phyloP scores from a whole-genome alignment of 495 filamentous ascomycete species.

The Xylaria sp. region DNA sequence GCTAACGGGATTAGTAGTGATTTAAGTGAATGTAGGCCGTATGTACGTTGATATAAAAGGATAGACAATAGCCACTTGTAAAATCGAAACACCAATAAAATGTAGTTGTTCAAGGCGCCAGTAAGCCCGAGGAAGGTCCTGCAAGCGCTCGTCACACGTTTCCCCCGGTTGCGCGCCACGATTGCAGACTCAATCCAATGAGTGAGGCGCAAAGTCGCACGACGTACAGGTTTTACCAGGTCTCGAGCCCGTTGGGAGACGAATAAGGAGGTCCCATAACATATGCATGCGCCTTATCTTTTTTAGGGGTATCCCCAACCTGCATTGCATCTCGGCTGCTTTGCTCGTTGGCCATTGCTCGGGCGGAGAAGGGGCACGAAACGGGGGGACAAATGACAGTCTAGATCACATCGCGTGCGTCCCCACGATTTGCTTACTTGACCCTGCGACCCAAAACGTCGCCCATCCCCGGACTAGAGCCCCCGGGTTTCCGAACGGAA shows the following conservation, averaged over 20 bases:
- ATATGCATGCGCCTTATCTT: constrained; percentile 28
- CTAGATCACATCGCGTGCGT: constrained; percentile 20
- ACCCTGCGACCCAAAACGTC: constrained; percentile 8
- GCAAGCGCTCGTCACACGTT: not conserved
- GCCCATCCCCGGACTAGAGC: not conserved
- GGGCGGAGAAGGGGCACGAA: constrained; percentile 13
- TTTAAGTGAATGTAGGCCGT: not conserved
- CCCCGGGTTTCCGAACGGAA: constrained; percentile 13
- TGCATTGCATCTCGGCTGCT: constrained; percentile 24
- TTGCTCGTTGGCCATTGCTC: constrained; percentile 23
- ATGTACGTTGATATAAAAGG: not conserved
- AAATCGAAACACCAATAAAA: not conserved
- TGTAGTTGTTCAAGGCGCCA: not conserved
- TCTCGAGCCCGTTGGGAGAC: constrained; percentile 8
- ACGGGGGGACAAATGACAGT: constrained; percentile 23
- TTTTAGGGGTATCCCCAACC: constrained; percentile 1
- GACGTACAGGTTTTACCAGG: constrained; percentile 7
- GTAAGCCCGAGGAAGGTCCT: not conserved
- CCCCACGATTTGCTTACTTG: constrained; percentile 17
- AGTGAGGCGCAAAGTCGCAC: constrained; percentile 13
- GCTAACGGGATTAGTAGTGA: not conserved
- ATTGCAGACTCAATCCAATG: constrained; percentile 17
- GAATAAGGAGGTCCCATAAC: constrained; percentile 17
- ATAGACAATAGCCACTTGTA: not conserved
- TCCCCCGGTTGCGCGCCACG: constrained; percentile 7